These are phyloP conservation scores for Neurospora sp. DNA, from an alignment of 495 filamentous ascomycete genomes.

Conservation along the genomic window DNA sequence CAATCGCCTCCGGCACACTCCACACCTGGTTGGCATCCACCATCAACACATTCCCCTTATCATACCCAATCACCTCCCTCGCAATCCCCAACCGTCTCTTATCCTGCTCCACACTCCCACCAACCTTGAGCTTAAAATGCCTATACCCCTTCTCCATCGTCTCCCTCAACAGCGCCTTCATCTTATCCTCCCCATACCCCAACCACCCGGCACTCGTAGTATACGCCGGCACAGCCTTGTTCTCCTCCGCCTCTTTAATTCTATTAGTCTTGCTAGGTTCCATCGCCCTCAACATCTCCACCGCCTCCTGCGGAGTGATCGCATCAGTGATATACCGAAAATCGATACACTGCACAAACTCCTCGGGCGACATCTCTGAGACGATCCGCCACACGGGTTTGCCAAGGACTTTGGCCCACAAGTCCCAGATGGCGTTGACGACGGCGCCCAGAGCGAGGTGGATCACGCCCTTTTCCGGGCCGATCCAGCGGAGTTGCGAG, in stretches of 20 bases:
- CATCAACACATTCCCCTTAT: conserved; percentile 82
- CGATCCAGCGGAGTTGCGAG: conserved; percentile 88
- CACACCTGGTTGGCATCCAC: conserved; percentile 94
- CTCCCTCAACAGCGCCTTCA: conserved; percentile 60
- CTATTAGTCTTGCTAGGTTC: conserved; percentile 55
- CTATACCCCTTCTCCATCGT: conserved; percentile 65
- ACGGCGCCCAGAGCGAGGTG: conserved; percentile 85
- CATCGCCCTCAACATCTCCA: conserved; percentile 54
- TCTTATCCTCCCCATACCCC: conserved; percentile 84
- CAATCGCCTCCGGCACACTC: conserved; percentile 80
- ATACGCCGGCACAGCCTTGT: conserved; percentile 74
- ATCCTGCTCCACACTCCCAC: conserved; percentile 61
- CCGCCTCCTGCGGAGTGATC: conserved; percentile 76
- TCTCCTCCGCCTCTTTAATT: conserved; percentile 57
- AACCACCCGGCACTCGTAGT: conserved; percentile 89
- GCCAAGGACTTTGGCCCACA: conserved; percentile 77
- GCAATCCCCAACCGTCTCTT: conserved; percentile 60
- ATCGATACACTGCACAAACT: conserved; percentile 80
- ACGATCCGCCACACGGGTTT: conserved; percentile 91
- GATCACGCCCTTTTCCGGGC: conserved; percentile 90
- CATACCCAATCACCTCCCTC: conserved; percentile 74
- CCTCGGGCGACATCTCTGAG: conserved; percentile 77
- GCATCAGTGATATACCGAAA: conserved; percentile 92
- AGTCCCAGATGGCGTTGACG: conserved; percentile 90
- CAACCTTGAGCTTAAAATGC: conserved; percentile 93